Evolutionary conservation across 2,329 filamentous ascomycete genomes (phyloP).

Genomic region (Aureobasidium musti): DNA sequence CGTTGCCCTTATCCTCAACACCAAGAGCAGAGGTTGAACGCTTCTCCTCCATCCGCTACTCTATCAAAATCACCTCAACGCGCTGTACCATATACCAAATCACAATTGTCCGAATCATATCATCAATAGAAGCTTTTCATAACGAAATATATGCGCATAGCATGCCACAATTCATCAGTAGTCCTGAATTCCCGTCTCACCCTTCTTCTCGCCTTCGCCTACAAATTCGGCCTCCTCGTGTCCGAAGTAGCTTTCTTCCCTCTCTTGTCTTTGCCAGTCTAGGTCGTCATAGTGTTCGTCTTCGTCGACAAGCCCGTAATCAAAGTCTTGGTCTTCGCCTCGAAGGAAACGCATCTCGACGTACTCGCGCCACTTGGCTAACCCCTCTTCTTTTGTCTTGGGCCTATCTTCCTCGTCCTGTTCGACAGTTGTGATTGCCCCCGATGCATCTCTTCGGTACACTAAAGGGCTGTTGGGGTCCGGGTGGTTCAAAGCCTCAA

Average conservation of each 20-base stretch:
- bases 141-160: constrained; percentile 9
- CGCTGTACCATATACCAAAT: constrained; percentile 22
- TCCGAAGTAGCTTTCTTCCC: constrained; percentile 77
- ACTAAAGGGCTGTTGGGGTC: constrained; percentile 54
- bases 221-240: constrained; percentile 60
- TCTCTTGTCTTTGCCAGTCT: constrained; percentile 61
- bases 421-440: constrained; percentile 61
- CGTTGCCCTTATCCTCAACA: constrained; percentile 90
- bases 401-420: constrained; percentile 56
- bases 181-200: constrained; percentile 54
- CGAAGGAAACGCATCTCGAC: constrained; percentile 73
- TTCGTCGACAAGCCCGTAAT: constrained; percentile 70
- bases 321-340: constrained; percentile 76
- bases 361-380: constrained; percentile 68
- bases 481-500: constrained; percentile 62
- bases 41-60: background rate
- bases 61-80: background rate
- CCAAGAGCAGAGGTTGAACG: constrained; percentile 66
- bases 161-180: constrained; percentile 37
- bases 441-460: constrained; percentile 55
- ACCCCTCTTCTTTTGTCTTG: constrained; percentile 65
- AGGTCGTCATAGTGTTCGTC: constrained; percentile 71
- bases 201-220: constrained; percentile 42
- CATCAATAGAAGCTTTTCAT: constrained; percentile 25
- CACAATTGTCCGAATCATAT: constrained; percentile 16